Base-by-base conservation (phyloP, 495 filamentous ascomycete genomes). In the Parathielavia appendiculata region DNA sequence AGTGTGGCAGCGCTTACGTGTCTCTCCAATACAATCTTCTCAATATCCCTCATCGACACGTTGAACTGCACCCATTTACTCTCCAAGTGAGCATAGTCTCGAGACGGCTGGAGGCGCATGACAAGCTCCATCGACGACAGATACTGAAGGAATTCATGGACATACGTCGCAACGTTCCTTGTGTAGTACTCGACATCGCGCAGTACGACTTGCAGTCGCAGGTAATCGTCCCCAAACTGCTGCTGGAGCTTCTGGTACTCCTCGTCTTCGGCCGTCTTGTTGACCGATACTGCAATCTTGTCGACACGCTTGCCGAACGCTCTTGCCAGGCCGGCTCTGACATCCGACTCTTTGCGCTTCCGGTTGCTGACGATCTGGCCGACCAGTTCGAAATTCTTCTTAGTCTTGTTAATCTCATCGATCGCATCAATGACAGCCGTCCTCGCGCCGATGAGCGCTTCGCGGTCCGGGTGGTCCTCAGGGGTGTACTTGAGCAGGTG, bases 181-280 rank as follows among this genome's bases (percentile, higher is more conserved):
- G 87, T 87, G 73, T 97, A 99, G 64, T 81, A 87, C 64, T 95
- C 88, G 14, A 95, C 85, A 70, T 99, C 93, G 45, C 91, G 82
- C 69, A 95, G 80, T 26, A 96, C 87, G 43, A 97, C 85, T 65
- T 97, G 91, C 34, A 97, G 76, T 58, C 90, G 85, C 64, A 95
- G 85, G 69, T 86, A 96, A 66, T 95, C 89, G 54, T 91, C 85
- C n/a, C 85, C 83, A 63, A 91, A 95, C 60, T 81, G 86, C 63
- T 92, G 84, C 47, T 89, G 79, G 13, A 95, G 71, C 53, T 83
- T 80, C 53, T 85, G 77, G 66, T 93, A 98, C 11, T 83, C 83
- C 30, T 83, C 81, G 68, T 98, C 93, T 48, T 95, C 88, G 30
- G 87, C 79, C 58, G 64, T 87, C 79, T 70, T 89, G 81, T 73